Evolutionary conservation across 257 asterid species (phyloP).

Genomic region (Scutellaria barbata): DNA sequence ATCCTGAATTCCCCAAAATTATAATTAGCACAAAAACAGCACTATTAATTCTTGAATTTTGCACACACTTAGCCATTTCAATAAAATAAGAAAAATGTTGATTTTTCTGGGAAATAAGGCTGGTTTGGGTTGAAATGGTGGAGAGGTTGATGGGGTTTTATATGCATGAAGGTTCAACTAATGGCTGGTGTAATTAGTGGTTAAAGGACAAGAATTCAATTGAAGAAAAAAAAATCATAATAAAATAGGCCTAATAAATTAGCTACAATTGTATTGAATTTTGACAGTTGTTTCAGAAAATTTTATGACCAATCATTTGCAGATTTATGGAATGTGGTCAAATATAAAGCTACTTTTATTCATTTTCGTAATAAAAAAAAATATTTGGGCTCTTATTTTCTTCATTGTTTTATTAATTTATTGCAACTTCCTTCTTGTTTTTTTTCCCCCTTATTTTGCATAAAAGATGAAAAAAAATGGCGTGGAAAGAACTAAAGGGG

Average conservation of each 20-base stretch:
- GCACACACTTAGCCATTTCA: constrained; percentile 31
- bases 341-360: not conserved
- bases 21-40: constrained; percentile 27
- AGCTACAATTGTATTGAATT: constrained; percentile 38
- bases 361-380: constrained; percentile 5
- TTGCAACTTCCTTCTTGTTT: not conserved
- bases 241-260: constrained; percentile 27
- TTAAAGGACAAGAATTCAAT: constrained; percentile 42
- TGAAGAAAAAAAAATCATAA: constrained; percentile 14
- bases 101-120: not conserved
- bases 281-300: constrained; percentile 45
- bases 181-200: constrained; percentile 42
- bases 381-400: not conserved
- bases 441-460: not conserved
- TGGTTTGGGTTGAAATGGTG: constrained; percentile 36
- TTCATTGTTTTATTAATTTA: not conserved
- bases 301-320: constrained; percentile 32
- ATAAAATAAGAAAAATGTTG: not conserved
- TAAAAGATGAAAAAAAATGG: not conserved
- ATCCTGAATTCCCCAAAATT: constrained; percentile 7
- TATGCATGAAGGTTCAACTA: constrained; percentile 38
- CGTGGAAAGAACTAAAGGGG: not conserved
- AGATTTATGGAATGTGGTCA: constrained; percentile 31
- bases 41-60: constrained; percentile 10
- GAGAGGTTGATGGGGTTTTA: constrained; percentile 31